A percentile compares a stretch with the other conserved stretches of the same genome.
These are phyloP conservation scores for Alternaria ethzedia DNA, from an alignment of 2,329 filamentous ascomycete species.

Conservation along the genomic window DNA sequence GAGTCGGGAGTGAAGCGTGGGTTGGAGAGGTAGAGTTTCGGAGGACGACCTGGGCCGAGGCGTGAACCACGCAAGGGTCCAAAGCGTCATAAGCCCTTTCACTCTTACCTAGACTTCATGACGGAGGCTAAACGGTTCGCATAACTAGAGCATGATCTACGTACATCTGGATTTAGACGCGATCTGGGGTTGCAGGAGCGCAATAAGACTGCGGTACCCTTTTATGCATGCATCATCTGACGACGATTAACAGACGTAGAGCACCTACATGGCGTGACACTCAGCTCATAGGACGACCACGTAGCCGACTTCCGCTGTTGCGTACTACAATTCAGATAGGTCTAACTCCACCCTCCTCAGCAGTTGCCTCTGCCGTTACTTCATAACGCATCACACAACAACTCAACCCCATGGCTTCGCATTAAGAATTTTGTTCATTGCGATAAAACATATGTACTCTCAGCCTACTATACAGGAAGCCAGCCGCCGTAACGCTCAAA, in stretches of 20 bases:
- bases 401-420: background rate
- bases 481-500: conserved; percentile 17
- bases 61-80: conserved; percentile 2
- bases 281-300: conserved; percentile 25
- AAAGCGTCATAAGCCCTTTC: conserved; percentile 2
- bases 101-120: background rate
- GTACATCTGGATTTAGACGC: background rate
- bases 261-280: conserved; percentile 33
- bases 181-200: too few relatives aligned
- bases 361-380: background rate
- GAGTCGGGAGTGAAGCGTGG: conserved; percentile 1
- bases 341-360: too few relatives aligned
- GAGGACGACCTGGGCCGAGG: background rate
- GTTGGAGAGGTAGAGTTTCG: background rate
- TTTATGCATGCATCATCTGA: conserved; percentile 4
- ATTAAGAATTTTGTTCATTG: conserved; percentile 14
- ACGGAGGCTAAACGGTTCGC: background rate
- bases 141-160: background rate
- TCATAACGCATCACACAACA: background rate
- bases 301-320: background rate
- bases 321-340: background rate
- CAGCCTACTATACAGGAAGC: conserved; percentile 9
- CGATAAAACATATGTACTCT: conserved; percentile 5
- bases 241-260: background rate
- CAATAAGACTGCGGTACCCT: background rate